Evolutionary conservation across 202 grass and related monocot species (phyloP).

Genomic region (Zizania palustris): DNA sequence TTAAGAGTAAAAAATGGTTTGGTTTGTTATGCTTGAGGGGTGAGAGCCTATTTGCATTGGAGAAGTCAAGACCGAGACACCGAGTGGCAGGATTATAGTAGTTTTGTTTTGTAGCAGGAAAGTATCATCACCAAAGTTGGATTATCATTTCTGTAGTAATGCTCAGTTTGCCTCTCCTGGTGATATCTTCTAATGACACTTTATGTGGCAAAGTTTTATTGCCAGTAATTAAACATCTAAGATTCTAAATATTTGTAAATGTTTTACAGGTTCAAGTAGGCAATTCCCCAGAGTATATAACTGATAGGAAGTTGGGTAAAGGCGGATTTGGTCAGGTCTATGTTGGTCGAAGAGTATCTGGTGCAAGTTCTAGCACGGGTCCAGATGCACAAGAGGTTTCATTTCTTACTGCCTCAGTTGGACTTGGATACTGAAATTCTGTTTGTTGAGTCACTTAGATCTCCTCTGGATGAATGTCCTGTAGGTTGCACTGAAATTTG

Average conservation of each 20-base stretch:
- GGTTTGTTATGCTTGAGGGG: constrained; percentile 2
- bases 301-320: constrained; percentile 85
- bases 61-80: constrained; percentile 15
- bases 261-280: constrained; percentile 83
- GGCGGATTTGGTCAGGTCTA: constrained; percentile 96
- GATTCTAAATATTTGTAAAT: constrained; percentile 24
- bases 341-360: constrained; percentile 84
- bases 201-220: background rate
- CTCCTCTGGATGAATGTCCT: constrained; percentile 32
- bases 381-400: constrained; percentile 88
- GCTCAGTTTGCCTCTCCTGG: background rate
- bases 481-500: constrained; percentile 87
- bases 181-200: background rate
- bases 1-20: background rate
- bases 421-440: constrained; percentile 1
- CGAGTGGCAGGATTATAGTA: background rate
- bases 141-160: background rate
- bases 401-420: constrained; percentile 34
- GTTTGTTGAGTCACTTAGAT: constrained; percentile 22
- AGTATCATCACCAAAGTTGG: background rate
- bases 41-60: constrained; percentile 22
- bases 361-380: constrained; percentile 60
- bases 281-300: constrained; percentile 76
- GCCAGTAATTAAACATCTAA: constrained; percentile 20
- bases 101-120: constrained; percentile 13